Conservation (phyloP, 2,329 filamentous ascomycete species). For the Neoscytalidium dimidiatum region DNA sequence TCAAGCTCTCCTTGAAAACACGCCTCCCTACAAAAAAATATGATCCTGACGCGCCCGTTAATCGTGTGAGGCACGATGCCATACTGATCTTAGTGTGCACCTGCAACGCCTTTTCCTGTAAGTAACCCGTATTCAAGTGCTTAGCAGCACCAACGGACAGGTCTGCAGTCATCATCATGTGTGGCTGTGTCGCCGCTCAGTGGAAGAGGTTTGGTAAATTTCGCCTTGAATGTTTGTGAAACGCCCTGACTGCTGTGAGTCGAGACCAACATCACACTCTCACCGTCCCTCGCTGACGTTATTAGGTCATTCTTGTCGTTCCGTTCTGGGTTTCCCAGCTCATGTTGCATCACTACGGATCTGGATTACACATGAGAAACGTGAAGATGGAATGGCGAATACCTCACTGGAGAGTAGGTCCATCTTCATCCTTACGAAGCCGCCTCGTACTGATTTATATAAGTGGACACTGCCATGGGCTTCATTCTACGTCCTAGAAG, state of each 20-base stretch:
- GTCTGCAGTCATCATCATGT: not conserved
- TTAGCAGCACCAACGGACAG: too few relatives aligned
- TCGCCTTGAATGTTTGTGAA: not conserved
- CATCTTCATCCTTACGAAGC: not conserved
- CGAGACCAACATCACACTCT: not conserved
- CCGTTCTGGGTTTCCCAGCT: slow-evolving; percentile 5
- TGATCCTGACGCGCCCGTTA: not conserved
- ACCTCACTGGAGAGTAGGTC: not conserved
- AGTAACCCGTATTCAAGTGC: not conserved
- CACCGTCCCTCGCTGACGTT: not conserved
- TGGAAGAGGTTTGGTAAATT: slow-evolving; percentile 6
- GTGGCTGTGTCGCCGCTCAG: not conserved
- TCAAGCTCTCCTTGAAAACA: not conserved
- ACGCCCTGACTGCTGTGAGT: not conserved
- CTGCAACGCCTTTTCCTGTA: not conserved
- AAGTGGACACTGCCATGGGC: not conserved
- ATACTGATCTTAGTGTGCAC: not conserved
- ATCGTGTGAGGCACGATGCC: not conserved
- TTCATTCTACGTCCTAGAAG: not conserved
- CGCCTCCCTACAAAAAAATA: not conserved
- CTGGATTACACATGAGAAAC: slow-evolving; percentile 1
- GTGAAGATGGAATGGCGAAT: not conserved
- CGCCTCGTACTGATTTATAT: not conserved
- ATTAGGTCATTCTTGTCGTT: not conserved
- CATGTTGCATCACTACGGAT: not conserved